A percentile compares a stretch with the other conserved stretches of the same genome.
Evolutionary conservation across 2,329 filamentous ascomycete genomes (phyloP).

Genomic region (Graphiopsis chlorocephala): DNA sequence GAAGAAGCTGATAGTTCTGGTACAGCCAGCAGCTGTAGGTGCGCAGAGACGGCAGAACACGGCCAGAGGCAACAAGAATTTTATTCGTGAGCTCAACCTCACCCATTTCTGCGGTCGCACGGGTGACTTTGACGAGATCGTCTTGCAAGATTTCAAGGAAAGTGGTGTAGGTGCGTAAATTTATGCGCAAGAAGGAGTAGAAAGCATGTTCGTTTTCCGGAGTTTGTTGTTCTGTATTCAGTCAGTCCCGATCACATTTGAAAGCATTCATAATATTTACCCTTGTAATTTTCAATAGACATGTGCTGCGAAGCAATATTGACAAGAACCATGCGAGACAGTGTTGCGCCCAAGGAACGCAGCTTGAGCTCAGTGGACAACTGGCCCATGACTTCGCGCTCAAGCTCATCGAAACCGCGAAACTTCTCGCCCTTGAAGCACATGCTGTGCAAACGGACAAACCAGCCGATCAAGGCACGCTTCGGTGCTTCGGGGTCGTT

Average conservation of each 20-base stretch:
- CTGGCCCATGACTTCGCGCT: conserved; percentile 79
- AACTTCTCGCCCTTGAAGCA: conserved; percentile 78
- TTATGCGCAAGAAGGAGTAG: conserved; percentile 70
- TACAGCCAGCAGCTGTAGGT: conserved; percentile 68
- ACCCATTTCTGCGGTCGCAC: conserved; percentile 1
- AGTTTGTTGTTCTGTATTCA: conserved; percentile 22
- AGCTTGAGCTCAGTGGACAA: conserved; percentile 71
- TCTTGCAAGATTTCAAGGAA: conserved; percentile 68
- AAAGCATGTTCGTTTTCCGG: conserved; percentile 39
- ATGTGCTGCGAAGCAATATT: conserved; percentile 83
- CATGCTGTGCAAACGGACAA: conserved; percentile 79
- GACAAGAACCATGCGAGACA: conserved; percentile 78
- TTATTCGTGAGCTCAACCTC: conserved; percentile 42
- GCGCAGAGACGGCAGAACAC: conserved; percentile 62
- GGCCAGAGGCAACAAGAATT: conserved; percentile 57
- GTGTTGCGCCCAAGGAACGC: conserved; percentile 59
- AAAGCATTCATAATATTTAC: conserved; percentile 41
- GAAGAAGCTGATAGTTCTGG: conserved; percentile 53
- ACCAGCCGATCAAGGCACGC: conserved; percentile 72
- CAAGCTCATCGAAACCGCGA: conserved; percentile 72
- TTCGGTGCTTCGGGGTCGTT: conserved; percentile 53
- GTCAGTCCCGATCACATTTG: not conserved
- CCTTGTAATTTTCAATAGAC: conserved; percentile 59
- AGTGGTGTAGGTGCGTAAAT: conserved; percentile 71
- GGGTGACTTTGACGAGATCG: conserved; percentile 54